Percentiles rank a stretch among this genome's conserved stretches.
These are phyloP conservation scores for Chaetomium olivaceum DNA, from an alignment of 2,329 filamentous ascomycete species.

Conservation along the genomic window DNA sequence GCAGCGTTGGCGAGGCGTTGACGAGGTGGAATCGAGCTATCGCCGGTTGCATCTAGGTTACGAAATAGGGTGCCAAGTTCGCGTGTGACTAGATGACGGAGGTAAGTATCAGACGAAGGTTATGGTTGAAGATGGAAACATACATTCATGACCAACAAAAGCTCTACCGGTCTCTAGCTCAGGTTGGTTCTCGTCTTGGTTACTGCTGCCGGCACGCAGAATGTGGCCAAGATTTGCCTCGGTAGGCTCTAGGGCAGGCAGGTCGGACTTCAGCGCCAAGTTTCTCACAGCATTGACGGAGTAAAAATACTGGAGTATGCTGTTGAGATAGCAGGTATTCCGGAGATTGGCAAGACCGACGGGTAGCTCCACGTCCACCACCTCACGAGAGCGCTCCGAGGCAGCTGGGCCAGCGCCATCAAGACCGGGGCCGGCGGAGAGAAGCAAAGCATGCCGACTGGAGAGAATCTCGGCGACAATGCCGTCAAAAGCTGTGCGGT, in stretches of 20 bases:
- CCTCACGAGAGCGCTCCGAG: not conserved
- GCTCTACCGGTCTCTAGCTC: constrained; percentile 43
- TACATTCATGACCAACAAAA: constrained; percentile 66
- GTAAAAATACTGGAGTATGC: constrained; percentile 92
- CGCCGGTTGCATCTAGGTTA: constrained; percentile 65
- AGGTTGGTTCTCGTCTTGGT: constrained; percentile 35
- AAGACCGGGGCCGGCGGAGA: not conserved
- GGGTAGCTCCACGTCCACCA: constrained; percentile 52
- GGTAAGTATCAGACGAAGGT: not conserved
- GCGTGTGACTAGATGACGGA: constrained; percentile 60
- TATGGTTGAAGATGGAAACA: constrained; percentile 42
- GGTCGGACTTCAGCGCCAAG: constrained; percentile 74
- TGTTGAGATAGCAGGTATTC: constrained; percentile 98
- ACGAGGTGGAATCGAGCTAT: constrained; percentile 66
- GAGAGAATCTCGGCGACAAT: constrained; percentile 20
- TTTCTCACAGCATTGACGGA: constrained; percentile 80
- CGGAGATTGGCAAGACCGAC: constrained; percentile 91
- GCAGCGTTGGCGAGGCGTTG: constrained; percentile 79
- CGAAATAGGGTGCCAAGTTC: constrained; percentile 71
- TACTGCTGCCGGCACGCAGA: constrained; percentile 63
- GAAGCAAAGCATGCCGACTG: not conserved
- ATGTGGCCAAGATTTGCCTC: constrained; percentile 64
- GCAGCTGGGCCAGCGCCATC: not conserved
- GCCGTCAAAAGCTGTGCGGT: constrained; percentile 21
- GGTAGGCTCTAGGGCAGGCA: constrained; percentile 66